Conservation (phyloP, 2,329 filamentous ascomycete species). For the Fusarium sp. region DNA sequence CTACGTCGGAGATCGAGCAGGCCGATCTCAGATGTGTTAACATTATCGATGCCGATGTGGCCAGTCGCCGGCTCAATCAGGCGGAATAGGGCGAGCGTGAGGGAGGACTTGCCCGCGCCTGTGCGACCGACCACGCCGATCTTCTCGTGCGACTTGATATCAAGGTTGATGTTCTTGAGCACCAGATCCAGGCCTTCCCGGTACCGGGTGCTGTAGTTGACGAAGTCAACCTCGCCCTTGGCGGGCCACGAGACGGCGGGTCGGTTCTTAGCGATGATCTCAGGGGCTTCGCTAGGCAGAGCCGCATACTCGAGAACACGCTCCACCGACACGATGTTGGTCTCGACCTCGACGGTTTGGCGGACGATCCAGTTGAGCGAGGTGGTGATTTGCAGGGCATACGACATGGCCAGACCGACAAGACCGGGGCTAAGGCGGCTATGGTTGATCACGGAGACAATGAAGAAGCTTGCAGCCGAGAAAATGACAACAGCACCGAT, state of each 20-base stretch:
- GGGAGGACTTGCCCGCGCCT: slow-evolving; percentile 93
- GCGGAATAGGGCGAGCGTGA: slow-evolving; percentile 92
- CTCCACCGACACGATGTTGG: slow-evolving; percentile 99
- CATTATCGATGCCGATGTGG: slow-evolving; percentile 85
- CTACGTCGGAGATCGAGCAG: slow-evolving; percentile 88
- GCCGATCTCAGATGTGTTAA: slow-evolving; percentile 92
- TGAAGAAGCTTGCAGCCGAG: slow-evolving; percentile 82
- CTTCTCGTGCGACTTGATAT: slow-evolving; percentile 97
- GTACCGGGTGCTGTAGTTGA: slow-evolving; percentile 94
- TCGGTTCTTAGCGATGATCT: slow-evolving; percentile 88
- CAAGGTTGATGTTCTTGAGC: slow-evolving; percentile 89
- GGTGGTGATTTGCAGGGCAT: slow-evolving; percentile 95
- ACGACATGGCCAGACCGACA: slow-evolving; percentile 96
- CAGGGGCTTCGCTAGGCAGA: slow-evolving; percentile 91
- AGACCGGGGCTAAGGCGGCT: slow-evolving; percentile 74
- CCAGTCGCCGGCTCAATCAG: slow-evolving; percentile 91
- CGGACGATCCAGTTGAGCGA: slow-evolving; percentile 99
- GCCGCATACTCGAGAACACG: slow-evolving; percentile 94
- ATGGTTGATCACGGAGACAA: slow-evolving; percentile 79
- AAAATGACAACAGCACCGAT: slow-evolving; percentile 95
- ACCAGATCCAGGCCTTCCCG: slow-evolving; percentile 90
- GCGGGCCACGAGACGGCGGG: slow-evolving; percentile 93
- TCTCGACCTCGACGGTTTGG: slow-evolving; percentile 99
- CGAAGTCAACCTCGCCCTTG: slow-evolving; percentile 87
- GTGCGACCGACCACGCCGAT: slow-evolving; percentile 97